Conservation (phyloP, 805 yeast species). For the Saturnispora dispora region DNA sequence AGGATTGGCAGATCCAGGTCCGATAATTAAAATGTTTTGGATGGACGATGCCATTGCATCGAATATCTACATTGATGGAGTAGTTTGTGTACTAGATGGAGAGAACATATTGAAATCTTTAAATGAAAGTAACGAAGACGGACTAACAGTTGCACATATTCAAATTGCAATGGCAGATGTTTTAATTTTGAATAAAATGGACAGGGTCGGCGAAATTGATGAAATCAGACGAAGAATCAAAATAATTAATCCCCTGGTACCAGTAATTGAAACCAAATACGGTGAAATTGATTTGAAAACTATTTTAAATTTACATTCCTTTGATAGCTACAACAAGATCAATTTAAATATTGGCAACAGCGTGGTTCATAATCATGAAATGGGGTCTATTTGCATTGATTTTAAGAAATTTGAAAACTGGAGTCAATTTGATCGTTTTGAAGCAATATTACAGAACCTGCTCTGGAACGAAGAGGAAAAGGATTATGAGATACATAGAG, state of each 20-base stretch:
- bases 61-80: slow-evolving; percentile 83
- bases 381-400: slow-evolving; percentile 43
- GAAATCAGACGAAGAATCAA: slow-evolving; percentile 30
- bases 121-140: slow-evolving; percentile 29
- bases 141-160: slow-evolving; percentile 69
- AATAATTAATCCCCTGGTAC: slow-evolving; percentile 60
- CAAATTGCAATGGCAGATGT: slow-evolving; percentile 89
- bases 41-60: slow-evolving; percentile 81
- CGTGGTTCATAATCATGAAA: slow-evolving; percentile 39
- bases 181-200: slow-evolving; percentile 71
- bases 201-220: slow-evolving; percentile 27
- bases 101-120: slow-evolving; percentile 57
- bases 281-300: slow-evolving; percentile 65
- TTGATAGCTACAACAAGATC: slow-evolving; percentile 33
- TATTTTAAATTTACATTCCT: slow-evolving; percentile 74
- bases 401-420: slow-evolving; percentile 32
- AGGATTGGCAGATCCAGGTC: slow-evolving; percentile 96
- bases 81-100: slow-evolving; percentile 77
- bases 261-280: slow-evolving; percentile 55
- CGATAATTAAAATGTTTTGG: slow-evolving; percentile 97
- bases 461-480: slow-evolving; percentile 63
- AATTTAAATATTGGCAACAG: slow-evolving; percentile 12
- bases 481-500: slow-evolving; percentile 57
- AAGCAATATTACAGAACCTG: slow-evolving; percentile 55
- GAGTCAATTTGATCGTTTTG: slow-evolving; percentile 38